Conservation (phyloP, 208 protist genomes). For the Phytomonas sp. region DNA sequence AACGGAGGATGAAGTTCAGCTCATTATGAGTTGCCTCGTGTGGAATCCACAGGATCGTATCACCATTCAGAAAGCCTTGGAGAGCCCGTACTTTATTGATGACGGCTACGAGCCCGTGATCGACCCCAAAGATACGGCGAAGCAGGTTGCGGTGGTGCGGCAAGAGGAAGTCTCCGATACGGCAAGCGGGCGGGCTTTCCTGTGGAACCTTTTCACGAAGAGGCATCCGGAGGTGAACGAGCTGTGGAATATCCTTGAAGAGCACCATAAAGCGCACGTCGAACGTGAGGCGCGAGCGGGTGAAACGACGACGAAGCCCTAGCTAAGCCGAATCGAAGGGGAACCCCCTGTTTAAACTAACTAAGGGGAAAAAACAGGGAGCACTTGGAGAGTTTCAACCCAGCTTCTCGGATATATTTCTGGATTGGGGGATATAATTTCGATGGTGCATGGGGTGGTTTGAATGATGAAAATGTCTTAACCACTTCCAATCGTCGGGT, state of each 20-base stretch:
- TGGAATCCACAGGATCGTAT: constrained; percentile 75
- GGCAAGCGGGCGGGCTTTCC: constrained; percentile 53
- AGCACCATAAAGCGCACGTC: constrained; percentile 28
- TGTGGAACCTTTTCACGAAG: constrained; percentile 71
- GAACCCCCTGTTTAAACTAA: not conserved
- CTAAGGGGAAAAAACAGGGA: constrained; percentile 4
- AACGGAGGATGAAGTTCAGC: constrained; percentile 55
- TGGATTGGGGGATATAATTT: not conserved
- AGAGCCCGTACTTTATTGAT: constrained; percentile 69
- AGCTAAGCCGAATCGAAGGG: not conserved
- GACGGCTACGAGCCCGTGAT: constrained; percentile 65
- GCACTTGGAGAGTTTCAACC: not conserved
- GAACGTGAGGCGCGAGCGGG: not conserved
- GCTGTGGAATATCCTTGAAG: constrained; percentile 42
- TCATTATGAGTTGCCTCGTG: constrained; percentile 55
- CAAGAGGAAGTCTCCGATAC: constrained; percentile 43
- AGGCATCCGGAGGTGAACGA: constrained; percentile 72
- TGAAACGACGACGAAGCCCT: constrained; percentile 5
- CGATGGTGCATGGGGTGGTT: no score
- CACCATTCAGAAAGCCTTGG: constrained; percentile 57
- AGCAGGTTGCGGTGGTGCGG: constrained; percentile 44
- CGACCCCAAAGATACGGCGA: constrained; percentile 46
- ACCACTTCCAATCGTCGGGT: no score
- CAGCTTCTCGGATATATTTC: not conserved
- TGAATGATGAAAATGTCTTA: not conserved